These are phyloP conservation scores for Aspergillus jensenii DNA, from an alignment of 2,329 filamentous ascomycete genomes.

Conservation along the genomic window DNA sequence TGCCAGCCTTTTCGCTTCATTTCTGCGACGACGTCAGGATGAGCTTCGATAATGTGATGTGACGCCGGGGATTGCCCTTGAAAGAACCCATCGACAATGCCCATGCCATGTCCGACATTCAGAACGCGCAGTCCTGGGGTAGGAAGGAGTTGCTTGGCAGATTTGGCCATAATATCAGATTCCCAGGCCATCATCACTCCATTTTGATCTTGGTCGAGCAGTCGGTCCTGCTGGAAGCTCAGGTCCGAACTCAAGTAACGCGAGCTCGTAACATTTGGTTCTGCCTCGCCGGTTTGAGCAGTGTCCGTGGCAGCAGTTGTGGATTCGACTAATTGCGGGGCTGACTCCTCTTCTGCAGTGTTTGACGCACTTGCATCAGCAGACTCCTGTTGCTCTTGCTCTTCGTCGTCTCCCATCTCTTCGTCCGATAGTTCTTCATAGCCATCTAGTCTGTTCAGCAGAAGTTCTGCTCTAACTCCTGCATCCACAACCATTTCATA, in stretches of 20 bases:
- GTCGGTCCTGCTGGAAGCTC: conserved; percentile 63
- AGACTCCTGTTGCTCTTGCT: conserved; percentile 21
- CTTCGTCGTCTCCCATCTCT: conserved; percentile 41
- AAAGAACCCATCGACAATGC: conserved; percentile 79
- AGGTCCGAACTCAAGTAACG: conserved; percentile 68
- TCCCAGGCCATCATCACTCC: conserved; percentile 97
- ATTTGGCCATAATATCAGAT: conserved; percentile 77
- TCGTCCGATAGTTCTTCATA: conserved; percentile 68
- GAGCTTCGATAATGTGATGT: conserved; percentile 86
- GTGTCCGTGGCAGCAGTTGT: conserved; percentile 8
- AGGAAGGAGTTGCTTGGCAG: conserved; percentile 67
- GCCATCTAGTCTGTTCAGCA: conserved; percentile 77
- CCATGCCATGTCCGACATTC: conserved; percentile 90
- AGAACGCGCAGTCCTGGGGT: conserved; percentile 67
- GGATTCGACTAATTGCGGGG: conserved; percentile 27
- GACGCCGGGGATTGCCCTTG: conserved; percentile 63
- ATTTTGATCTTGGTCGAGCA: conserved; percentile 74
- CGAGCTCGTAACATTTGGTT: conserved; percentile 57
- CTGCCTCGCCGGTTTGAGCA: conserved; percentile 13
- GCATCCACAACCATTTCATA: conserved; percentile 86
- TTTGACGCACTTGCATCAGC: conserved; percentile 31
- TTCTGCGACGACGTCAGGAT: conserved; percentile 71
- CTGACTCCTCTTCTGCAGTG: conserved; percentile 22
- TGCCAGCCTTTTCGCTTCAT: conserved; percentile 68
- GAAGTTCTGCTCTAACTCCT: conserved; percentile 83